phyloP scores from a whole-genome alignment of 202 grass and related monocot genomes.

The Bolboschoenoplectus hybrid region DNA sequence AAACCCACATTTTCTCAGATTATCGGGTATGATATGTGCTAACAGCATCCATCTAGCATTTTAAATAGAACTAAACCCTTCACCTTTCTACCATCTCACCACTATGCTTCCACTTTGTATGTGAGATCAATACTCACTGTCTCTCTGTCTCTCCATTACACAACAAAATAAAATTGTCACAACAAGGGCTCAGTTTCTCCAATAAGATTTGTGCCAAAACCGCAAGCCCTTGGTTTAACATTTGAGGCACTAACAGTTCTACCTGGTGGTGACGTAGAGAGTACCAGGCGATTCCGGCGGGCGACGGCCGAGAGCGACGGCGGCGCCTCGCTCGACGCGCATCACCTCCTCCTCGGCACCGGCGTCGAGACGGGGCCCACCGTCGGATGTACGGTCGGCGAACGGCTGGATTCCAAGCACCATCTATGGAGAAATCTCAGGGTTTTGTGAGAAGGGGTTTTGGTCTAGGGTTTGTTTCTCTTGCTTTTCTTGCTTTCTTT shows the following conservation, averaged over 20 bases:
- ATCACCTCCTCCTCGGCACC: constrained; percentile 73
- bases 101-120: neutral
- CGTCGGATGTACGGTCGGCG: constrained; percentile 47
- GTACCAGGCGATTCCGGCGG: constrained; percentile 62
- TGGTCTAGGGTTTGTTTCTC: constrained; percentile 19
- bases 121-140: neutral
- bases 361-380: constrained; percentile 50
- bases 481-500: constrained; percentile 11
- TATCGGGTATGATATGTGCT: neutral
- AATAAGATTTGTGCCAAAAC: neutral
- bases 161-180: neutral
- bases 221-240: neutral
- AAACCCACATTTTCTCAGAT: constrained; percentile 16
- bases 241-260: neutral
- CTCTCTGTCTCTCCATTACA: neutral
- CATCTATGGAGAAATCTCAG: constrained; percentile 61
- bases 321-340: constrained; percentile 53
- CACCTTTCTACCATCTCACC: neutral
- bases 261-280: constrained; percentile 84
- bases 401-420: constrained; percentile 65
- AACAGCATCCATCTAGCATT: neutral
- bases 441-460: constrained; percentile 46
- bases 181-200: neutral
- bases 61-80: constrained; percentile 17
- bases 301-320: constrained; percentile 55